Percentiles rank a stretch among this genome's conserved stretches.
These are phyloP conservation scores for Podospora bellae-mahoneyi DNA, from an alignment of 495 filamentous ascomycete species.

Conservation along the genomic window DNA sequence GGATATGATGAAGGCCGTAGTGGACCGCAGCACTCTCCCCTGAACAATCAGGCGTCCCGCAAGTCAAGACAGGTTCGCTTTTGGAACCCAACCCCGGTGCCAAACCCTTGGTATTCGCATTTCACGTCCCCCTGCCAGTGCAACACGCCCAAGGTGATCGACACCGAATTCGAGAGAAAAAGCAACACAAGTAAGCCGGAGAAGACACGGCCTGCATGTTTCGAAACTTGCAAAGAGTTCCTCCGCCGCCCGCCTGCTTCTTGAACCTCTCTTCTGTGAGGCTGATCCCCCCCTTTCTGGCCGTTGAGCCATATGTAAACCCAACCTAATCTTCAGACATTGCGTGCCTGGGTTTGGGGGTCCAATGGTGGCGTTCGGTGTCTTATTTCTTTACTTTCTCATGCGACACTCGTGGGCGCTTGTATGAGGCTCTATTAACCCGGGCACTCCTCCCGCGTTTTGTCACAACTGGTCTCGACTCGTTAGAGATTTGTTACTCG, in stretches of 20 bases:
- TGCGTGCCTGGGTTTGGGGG: not conserved
- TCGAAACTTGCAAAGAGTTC: not conserved
- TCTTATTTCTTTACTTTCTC: not conserved
- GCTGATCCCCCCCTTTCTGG: not conserved
- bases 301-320: not conserved
- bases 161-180: not conserved
- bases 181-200: not conserved
- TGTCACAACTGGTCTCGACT: not conserved
- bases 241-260: conserved; percentile 2
- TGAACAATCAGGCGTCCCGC: no score
- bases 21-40: no score
- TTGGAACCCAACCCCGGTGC: not conserved
- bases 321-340: not conserved
- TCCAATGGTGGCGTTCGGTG: not conserved
- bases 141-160: conserved; percentile 1
- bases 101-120: not conserved
- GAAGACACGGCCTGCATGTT: not conserved
- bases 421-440: not conserved
- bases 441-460: not conserved
- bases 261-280: conserved; percentile 1
- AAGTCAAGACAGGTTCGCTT: not conserved
- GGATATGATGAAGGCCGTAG: no score
- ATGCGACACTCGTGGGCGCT: not conserved
- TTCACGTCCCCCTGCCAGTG: not conserved
- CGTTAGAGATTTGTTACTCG: not conserved